Evolutionary conservation across 75 land plant genomes (phyloP), one percentile per base, ranked within the genome.

Genomic region (Adiantum capillusveneris): DNA sequence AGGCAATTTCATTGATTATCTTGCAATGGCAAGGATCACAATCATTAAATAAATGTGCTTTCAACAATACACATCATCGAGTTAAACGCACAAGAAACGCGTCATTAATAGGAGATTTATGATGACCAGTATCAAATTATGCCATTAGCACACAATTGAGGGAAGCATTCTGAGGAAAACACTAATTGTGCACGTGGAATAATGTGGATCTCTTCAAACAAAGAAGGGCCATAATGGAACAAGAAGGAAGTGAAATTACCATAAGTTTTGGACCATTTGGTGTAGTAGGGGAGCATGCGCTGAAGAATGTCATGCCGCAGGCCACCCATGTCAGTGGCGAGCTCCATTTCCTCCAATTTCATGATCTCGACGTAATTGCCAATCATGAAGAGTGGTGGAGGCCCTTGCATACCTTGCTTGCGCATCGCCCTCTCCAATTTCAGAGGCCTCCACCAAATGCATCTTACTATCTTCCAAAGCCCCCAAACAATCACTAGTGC

Each of bases 261-360:
- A 62, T 87, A 84, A 45, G 77, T 81, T 60, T 84, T 81, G 67
- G 71, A 75, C 92, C 92, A 87, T 24, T 81, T 76, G 50, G 74
- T 79, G 65, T 79, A 81, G 71, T 78, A 84, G 26, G 92, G 54
- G 22, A 82, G 78, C 48, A 84, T 87, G 65, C 92, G 68, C 7
- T 84, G 92, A 37, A 87, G 78, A 30, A 84, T 81, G 61, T 84
- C 76, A 68, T 87, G 91, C 36, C 78, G 79, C 29, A 62, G 71
- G 55, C 70, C 73, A 60, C 29, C 39, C 12, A 87, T 75, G 19
- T 53, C 55, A 1, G 5, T 24, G 29, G 55, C 2, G 28, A 22
- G 13, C 28, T 53, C 44, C 13, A 20, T 45, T n/a, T 61, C 46
- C 26, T 41, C 51, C 14, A 71, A 42, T 30, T 46, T 72, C 20